These are phyloP conservation scores for Globisporangium emineosum DNA, from an alignment of 352 stramenopile species.

Conservation along the genomic window DNA sequence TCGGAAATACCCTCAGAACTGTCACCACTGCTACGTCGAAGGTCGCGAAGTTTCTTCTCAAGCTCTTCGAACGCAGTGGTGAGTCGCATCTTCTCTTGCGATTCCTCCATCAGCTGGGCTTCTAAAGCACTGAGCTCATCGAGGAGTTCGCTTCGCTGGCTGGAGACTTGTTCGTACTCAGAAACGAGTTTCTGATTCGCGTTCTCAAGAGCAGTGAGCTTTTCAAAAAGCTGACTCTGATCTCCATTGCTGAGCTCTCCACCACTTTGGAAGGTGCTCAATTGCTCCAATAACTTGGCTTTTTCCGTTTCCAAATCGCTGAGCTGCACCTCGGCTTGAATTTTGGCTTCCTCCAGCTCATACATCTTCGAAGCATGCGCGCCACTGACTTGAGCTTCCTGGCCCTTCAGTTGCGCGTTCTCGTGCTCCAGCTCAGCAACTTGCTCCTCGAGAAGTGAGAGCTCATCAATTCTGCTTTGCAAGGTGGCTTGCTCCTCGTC, in stretches of 20 bases:
- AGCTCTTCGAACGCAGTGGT: constrained; percentile 14
- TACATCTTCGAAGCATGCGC: constrained; percentile 5
- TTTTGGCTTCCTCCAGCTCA: constrained; percentile 11
- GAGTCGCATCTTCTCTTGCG: constrained; percentile 33
- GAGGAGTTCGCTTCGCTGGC: constrained; percentile 35
- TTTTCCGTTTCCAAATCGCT: constrained; percentile 4
- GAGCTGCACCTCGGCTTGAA: constrained; percentile 5
- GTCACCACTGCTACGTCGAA: neutral
- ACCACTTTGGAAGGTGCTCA: neutral
- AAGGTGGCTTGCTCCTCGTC: constrained; percentile 18
- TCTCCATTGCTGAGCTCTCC: neutral
- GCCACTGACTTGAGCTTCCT: neutral
- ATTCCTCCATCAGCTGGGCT: constrained; percentile 48
- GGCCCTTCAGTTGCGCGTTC: constrained; percentile 5
- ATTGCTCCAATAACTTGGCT: neutral
- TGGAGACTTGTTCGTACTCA: constrained; percentile 29
- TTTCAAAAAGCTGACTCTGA: neutral
- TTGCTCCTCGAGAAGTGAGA: constrained; percentile 14
- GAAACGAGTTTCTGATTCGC: constrained; percentile 22
- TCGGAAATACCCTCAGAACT: neutral
- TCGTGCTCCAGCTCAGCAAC: constrained; percentile 11
- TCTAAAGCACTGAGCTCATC: constrained; percentile 50
- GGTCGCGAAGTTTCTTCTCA: constrained; percentile 13
- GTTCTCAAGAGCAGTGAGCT: constrained; percentile 13
- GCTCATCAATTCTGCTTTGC: constrained; percentile 17